phyloP scores from a whole-genome alignment of 257 asterid genomes.

The Misopates orontium region DNA sequence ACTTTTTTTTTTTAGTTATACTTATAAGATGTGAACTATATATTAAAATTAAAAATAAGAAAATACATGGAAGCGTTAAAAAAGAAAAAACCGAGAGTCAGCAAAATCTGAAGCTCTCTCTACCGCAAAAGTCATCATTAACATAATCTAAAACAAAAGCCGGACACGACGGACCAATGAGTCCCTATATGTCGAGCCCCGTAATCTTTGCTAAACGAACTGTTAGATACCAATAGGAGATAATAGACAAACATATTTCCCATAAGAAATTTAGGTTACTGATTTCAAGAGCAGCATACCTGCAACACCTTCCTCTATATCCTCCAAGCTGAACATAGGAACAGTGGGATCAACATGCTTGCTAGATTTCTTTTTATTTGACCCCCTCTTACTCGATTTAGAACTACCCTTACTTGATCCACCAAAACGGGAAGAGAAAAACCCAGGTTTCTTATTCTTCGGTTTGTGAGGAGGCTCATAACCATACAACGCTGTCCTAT shows the following conservation, averaged over 20 bases:
- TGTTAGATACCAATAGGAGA: background rate
- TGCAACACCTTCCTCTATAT: constrained; percentile 98
- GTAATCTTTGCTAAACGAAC: background rate
- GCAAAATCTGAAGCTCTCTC: no score
- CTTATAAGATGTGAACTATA: no score
- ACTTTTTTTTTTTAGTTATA: no score
- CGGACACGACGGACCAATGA: no score
- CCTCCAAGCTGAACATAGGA: constrained; percentile 93
- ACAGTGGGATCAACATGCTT: constrained; percentile 90
- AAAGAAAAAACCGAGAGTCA: no score
- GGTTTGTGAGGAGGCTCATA: constrained; percentile 93
- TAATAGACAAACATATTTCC: background rate
- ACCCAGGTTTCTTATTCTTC: constrained; percentile 61
- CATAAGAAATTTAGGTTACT: no score
- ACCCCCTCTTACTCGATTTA: constrained; percentile 70
- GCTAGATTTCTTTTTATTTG: constrained; percentile 91
- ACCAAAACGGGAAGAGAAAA: constrained; percentile 70
- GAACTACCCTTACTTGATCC: constrained; percentile 76
- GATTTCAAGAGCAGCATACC: constrained; percentile 43
- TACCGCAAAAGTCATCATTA: no score
- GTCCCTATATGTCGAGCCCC: no score
- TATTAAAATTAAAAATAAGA: no score
- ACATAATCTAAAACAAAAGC: no score
- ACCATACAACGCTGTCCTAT: constrained; percentile 91
- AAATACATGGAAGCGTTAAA: no score